Evolutionary conservation across 768 basidiomycete genomes (phyloP).

Genomic region (Pleurotus tuoliensis): DNA sequence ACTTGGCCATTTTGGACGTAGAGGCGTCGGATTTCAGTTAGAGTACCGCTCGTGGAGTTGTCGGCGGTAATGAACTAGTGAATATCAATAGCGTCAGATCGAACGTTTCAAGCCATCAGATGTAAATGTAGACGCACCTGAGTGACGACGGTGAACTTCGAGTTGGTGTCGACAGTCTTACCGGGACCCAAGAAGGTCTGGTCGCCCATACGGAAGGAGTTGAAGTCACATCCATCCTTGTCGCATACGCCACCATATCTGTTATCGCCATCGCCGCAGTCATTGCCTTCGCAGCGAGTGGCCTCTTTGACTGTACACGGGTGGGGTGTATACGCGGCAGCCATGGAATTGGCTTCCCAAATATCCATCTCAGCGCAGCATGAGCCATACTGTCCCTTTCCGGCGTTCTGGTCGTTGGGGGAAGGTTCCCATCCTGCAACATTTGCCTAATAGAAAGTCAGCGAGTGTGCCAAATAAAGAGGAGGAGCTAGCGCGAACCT

Average conservation of each 20-base stretch:
- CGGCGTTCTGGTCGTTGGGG: constrained; percentile 30
- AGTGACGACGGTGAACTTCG: constrained; percentile 38
- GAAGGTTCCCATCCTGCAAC: constrained; percentile 27
- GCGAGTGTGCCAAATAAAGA: background rate
- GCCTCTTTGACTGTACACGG: constrained; percentile 27
- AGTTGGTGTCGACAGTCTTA: constrained; percentile 32
- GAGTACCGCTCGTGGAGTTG: constrained; percentile 31
- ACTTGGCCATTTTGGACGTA: constrained; percentile 37
- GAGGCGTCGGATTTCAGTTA: constrained; percentile 37
- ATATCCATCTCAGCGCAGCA: constrained; percentile 44
- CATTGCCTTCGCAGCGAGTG: constrained; percentile 27
- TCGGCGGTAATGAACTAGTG: constrained; percentile 33
- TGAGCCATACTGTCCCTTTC: constrained; percentile 30
- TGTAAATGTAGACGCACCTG: constrained; percentile 10
- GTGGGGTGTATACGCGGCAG: constrained; percentile 40
- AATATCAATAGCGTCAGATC: background rate
- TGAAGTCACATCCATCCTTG: constrained; percentile 41
- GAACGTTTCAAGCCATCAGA: background rate
- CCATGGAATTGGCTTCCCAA: constrained; percentile 40
- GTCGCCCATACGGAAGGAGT: constrained; percentile 41
- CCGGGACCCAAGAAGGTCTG: constrained; percentile 30
- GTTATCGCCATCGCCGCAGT: constrained; percentile 23
- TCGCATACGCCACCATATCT: constrained; percentile 35
- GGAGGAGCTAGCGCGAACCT: constrained; percentile 19
- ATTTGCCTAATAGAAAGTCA: constrained; percentile 27